A percentile compares a stretch with the other conserved stretches of the same genome.
phyloP scores from a whole-genome alignment of 2,329 filamentous ascomycete genomes.

The Cryphonectria parasitica region DNA sequence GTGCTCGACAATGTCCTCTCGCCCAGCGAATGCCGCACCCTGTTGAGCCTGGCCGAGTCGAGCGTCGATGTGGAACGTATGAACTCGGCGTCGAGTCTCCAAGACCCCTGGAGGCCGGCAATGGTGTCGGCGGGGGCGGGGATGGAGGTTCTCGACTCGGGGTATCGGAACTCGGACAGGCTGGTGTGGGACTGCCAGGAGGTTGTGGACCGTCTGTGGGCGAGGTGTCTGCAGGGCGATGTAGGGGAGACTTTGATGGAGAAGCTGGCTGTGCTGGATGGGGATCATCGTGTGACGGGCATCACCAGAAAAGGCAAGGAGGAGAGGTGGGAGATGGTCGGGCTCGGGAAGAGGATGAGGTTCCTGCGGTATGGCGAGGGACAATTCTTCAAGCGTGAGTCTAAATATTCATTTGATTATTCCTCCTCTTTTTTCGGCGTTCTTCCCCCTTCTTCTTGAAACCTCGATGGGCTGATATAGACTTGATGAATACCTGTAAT shows the following conservation, averaged over 20 bases:
- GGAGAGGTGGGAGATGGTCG: constrained; percentile 46
- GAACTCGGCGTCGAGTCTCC: not conserved
- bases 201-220: constrained; percentile 66
- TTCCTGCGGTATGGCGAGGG: constrained; percentile 74
- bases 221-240: constrained; percentile 54
- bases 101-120: constrained; percentile 65
- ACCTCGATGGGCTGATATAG: too few relatives aligned
- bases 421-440: constrained; percentile 29
- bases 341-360: constrained; percentile 74
- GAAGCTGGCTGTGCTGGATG: constrained; percentile 42
- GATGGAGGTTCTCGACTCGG: constrained; percentile 57
- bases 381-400: constrained; percentile 68
- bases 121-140: constrained; percentile 69
- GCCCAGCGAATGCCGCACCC: constrained; percentile 62
- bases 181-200: constrained; percentile 74
- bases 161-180: constrained; percentile 71
- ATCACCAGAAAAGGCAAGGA: constrained; percentile 24
- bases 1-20: constrained; percentile 67
- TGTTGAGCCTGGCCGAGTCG: constrained; percentile 57
- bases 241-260: constrained; percentile 47
- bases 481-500: not conserved
- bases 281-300: constrained; percentile 40
- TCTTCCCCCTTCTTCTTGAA: not conserved
- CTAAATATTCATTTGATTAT: too few relatives aligned
- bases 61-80: constrained; percentile 50